Conservation (phyloP, 208 protist genomes). For the Crithidia expoeki region DNA sequence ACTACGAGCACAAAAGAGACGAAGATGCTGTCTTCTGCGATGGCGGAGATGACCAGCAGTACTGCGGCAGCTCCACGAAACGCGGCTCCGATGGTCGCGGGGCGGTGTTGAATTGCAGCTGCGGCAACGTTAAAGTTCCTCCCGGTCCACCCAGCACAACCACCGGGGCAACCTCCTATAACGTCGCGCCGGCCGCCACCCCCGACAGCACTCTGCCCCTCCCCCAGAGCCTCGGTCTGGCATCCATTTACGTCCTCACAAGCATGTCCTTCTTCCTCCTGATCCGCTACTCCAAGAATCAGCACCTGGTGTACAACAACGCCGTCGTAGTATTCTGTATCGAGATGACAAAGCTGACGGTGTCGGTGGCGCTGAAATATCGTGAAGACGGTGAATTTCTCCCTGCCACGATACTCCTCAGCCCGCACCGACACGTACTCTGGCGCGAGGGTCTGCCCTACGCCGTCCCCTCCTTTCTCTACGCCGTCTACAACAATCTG, state of each 20-base stretch:
- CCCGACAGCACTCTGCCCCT: constrained; percentile 33
- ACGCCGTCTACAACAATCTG: constrained; percentile 87
- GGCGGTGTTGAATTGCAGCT: background rate
- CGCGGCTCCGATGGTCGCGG: background rate
- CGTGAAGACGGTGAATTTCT: constrained; percentile 44
- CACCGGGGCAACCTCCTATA: background rate
- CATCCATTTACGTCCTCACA: constrained; percentile 47
- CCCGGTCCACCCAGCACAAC: background rate
- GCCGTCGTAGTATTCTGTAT: constrained; percentile 48
- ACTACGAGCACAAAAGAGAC: constrained; percentile 12
- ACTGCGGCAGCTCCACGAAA: background rate
- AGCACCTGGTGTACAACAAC: constrained; percentile 41
- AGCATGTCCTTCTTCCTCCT: constrained; percentile 54
- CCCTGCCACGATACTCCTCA: constrained; percentile 33
- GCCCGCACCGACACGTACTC: constrained; percentile 19
- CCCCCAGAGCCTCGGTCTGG: constrained; percentile 36
- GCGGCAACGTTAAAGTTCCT: constrained; percentile 7
- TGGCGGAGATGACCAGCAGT: background rate
- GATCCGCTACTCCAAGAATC: constrained; percentile 55
- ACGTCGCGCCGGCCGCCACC: background rate
- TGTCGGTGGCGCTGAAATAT: constrained; percentile 58
- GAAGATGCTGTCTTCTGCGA: constrained; percentile 10
- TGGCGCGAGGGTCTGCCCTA: constrained; percentile 57
- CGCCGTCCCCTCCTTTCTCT: constrained; percentile 60
- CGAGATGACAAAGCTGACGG: constrained; percentile 53